Base-by-base conservation (phyloP, 768 basidiomycete genomes). In the Grammothele lineata region DNA sequence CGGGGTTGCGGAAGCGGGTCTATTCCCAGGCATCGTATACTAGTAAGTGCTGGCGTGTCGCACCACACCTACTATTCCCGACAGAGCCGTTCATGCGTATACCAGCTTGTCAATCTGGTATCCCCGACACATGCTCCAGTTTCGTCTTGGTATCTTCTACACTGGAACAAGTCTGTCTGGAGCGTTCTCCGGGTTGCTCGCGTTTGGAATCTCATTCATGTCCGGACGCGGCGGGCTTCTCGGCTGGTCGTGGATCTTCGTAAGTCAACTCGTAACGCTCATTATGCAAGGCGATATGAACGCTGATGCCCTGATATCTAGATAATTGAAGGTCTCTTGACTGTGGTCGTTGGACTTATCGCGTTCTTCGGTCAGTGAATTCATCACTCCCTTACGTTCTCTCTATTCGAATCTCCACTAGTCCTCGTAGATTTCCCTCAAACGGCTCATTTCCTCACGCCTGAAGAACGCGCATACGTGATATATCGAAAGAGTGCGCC, bases 21-120 rank as follows among this genome's bases (percentile, higher is more conserved):
- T 86, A 8, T 87, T 83, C 62, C 85, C 86, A 10, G 85, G 85
- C 21, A 81, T 87, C 9, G 75, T 77, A 0, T 89, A 85, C 66
- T 87, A 84, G 85, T 85, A 44, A 7, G 27, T 30, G 14, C 27
- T 7, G n/a, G n/a, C n/a, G n/a, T n/a, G n/a, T n/a, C n/a, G n/a
- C n/a, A n/a, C n/a, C n/a, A n/a, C n/a, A n/a, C n/a, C n/a, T n/a
- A n/a, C n/a, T n/a, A n/a, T n/a, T n/a, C n/a, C n/a, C n/a, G n/a
- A n/a, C n/a, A n/a, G n/a, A n/a, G n/a, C n/a, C n/a, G n/a, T n/a
- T n/a, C n/a, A 19, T 19, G 35, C 35, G 6, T 36, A 8, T 19
- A 32, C n/a, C 19, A 62, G 61, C 44, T 47, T 62, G 25, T 52
- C 59, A 9, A 49, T 62, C 5, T 61, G 61, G 59, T 62, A 62